A percentile compares a stretch with the other conserved stretches of the same genome.
These are phyloP conservation scores for Akebia trifoliata DNA, from an alignment of 164 flowering plant species.

Conservation along the genomic window DNA sequence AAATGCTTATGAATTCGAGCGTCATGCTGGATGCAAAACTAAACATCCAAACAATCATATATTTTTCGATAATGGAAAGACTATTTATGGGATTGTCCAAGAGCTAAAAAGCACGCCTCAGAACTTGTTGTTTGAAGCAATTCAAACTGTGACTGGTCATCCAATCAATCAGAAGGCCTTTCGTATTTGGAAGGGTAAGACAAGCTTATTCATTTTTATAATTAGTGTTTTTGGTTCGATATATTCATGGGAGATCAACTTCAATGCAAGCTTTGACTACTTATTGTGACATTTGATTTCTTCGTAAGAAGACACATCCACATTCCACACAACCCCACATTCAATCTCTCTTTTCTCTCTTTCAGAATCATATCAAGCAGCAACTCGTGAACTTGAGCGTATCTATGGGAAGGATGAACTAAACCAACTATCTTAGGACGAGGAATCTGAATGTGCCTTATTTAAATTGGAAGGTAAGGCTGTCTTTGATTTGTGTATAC, in stretches of 20 bases:
- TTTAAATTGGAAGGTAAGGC: slow-evolving; percentile 22
- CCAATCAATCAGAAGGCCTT: slow-evolving; percentile 58
- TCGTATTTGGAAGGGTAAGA: slow-evolving; percentile 65
- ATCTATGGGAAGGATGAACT: slow-evolving; percentile 45
- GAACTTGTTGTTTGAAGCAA: slow-evolving; percentile 53
- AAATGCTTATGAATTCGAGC: slow-evolving; percentile 75
- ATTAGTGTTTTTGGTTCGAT: neutral
- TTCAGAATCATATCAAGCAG: slow-evolving; percentile 55
- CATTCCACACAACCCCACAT: neutral
- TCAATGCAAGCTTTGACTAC: too few relatives aligned
- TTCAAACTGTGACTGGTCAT: slow-evolving; percentile 61
- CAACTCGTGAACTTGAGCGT: slow-evolving; percentile 55
- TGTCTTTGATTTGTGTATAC: slow-evolving; percentile 14
- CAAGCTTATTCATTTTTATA: neutral
- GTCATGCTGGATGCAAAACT: slow-evolving; percentile 71
- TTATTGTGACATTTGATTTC: too few relatives aligned
- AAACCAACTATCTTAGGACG: slow-evolving; percentile 17
- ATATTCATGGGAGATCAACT: neutral
- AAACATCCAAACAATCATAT: slow-evolving; percentile 87
- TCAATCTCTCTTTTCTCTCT: neutral
- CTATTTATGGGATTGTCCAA: slow-evolving; percentile 66
- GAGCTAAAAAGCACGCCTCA: slow-evolving; percentile 64
- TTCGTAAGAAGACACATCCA: too few relatives aligned
- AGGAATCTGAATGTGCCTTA: neutral
- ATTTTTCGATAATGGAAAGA: slow-evolving; percentile 74